phyloP scores from a whole-genome alignment of 2,329 filamentous ascomycete species.

The Tolypocladium guangdongense region DNA sequence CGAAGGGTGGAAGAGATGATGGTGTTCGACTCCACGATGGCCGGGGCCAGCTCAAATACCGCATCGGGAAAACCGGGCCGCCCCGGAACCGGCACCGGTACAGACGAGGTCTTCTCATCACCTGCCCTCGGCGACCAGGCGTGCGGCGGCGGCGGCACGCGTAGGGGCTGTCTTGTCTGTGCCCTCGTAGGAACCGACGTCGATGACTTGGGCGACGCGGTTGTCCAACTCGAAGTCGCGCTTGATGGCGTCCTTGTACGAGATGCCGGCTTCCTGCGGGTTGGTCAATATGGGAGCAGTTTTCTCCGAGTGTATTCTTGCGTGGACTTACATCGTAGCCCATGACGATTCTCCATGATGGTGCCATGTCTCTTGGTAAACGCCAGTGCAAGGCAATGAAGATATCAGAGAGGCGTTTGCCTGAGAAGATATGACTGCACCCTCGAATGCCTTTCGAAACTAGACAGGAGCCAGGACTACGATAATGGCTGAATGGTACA shows the following conservation, averaged over 20 bases:
- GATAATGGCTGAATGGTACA: neutral
- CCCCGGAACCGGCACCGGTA: too few species aligned
- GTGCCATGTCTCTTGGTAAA: slow-evolving; percentile 24
- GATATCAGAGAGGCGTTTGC: neutral
- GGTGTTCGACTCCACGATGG: neutral
- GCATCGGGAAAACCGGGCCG: slow-evolving; percentile 7
- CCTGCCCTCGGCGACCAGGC: slow-evolving; percentile 45
- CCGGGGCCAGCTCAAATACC: slow-evolving; percentile 2
- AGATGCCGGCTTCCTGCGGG: slow-evolving; percentile 55
- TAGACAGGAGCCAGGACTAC: neutral
- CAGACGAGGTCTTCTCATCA: neutral
- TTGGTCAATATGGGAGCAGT: neutral
- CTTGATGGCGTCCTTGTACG: slow-evolving; percentile 72
- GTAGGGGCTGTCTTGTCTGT: slow-evolving; percentile 70
- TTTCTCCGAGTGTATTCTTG: neutral
- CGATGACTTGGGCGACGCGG: slow-evolving; percentile 56
- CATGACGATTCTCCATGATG: slow-evolving; percentile 41
- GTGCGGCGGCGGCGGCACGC: slow-evolving; percentile 62
- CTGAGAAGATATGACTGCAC: too few species aligned
- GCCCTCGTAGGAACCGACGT: slow-evolving; percentile 58
- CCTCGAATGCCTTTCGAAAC: neutral
- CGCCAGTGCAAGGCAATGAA: neutral
- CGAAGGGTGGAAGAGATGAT: neutral
- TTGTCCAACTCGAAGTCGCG: slow-evolving; percentile 56
- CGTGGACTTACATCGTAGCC: slow-evolving; percentile 38